phyloP scores from a whole-genome alignment of 345 rosid species.

The Pugionium cornutum region DNA sequence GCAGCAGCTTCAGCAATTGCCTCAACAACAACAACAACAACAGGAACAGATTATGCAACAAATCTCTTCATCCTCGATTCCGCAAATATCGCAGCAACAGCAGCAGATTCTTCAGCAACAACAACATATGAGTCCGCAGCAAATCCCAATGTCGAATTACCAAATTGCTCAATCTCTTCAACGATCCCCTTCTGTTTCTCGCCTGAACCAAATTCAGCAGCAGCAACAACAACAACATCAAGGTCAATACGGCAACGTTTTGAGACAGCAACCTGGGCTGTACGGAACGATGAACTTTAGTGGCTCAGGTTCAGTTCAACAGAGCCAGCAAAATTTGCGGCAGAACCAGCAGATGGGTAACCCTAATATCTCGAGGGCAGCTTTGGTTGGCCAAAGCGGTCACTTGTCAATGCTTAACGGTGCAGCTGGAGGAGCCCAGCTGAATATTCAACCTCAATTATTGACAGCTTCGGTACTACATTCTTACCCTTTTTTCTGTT shows the following conservation, averaged over 20 bases:
- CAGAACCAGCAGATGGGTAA: conserved; percentile 63
- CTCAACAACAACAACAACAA: conserved; percentile 26
- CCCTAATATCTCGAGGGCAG: conserved; percentile 61
- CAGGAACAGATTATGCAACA: conserved; percentile 41
- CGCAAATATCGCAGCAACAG: conserved; percentile 48
- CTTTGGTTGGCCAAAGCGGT: conserved; percentile 67
- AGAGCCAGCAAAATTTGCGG: conserved; percentile 42
- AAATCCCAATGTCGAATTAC: conserved; percentile 54
- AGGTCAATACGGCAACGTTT: conserved; percentile 50
- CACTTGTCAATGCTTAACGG: conserved; percentile 77
- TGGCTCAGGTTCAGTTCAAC: conserved; percentile 63
- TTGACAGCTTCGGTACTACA: conserved; percentile 68
- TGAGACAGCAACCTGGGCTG: conserved; percentile 72
- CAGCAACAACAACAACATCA: conserved; percentile 49
- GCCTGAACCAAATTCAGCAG: conserved; percentile 62
- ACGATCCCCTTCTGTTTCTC: conserved; percentile 71
- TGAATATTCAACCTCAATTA: conserved; percentile 68
- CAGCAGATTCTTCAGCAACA: conserved; percentile 47
- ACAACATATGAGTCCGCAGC: conserved; percentile 45
- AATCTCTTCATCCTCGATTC: conserved; percentile 54
- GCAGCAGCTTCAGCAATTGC: conserved; percentile 43
- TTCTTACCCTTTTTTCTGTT: conserved; percentile 10
- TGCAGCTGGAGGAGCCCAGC: conserved; percentile 65
- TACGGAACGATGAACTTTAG: conserved; percentile 80
- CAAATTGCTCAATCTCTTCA: conserved; percentile 66